These are phyloP conservation scores for Hypoxylon sp. DNA, from an alignment of 2,329 filamentous ascomycete genomes.

Conservation along the genomic window DNA sequence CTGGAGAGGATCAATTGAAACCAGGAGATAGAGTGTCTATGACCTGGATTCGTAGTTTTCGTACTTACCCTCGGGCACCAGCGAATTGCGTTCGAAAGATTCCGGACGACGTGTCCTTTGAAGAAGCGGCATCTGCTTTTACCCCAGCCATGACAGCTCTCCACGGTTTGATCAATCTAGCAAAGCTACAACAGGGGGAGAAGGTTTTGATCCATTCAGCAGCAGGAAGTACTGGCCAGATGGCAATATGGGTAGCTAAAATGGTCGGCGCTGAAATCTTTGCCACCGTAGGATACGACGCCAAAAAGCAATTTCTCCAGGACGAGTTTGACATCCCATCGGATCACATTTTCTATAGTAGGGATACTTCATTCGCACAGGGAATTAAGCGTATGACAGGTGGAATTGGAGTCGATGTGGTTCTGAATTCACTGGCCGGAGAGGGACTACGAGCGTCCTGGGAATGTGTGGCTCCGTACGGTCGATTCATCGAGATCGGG, in stretches of 20 bases:
- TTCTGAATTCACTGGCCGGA: conserved; percentile 19
- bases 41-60: too few species aligned
- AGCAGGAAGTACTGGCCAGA: conserved; percentile 17
- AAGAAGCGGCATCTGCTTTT: not conserved
- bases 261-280: conserved; percentile 23
- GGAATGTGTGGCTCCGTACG: conserved; percentile 19
- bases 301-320: conserved; percentile 17
- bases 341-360: conserved; percentile 23
- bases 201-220: conserved; percentile 23
- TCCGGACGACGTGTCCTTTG: conserved; percentile 5
- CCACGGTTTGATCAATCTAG: conserved; percentile 10
- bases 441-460: conserved; percentile 15
- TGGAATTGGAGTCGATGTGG: conserved; percentile 18
- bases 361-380: conserved; percentile 10
- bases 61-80: not conserved
- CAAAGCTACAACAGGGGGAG: conserved; percentile 15
- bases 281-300: conserved; percentile 17
- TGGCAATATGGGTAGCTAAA: conserved; percentile 4
- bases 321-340: conserved; percentile 8
- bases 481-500: conserved; percentile 54
- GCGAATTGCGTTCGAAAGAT: conserved; percentile 12
- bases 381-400: conserved; percentile 12
- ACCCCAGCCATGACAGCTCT: conserved; percentile 10
- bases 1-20: too few species aligned
- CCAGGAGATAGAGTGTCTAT: too few species aligned